Conservation (phyloP, 192 early-diverging fungal species). For the Hyaloraphidium curvatum region DNA sequence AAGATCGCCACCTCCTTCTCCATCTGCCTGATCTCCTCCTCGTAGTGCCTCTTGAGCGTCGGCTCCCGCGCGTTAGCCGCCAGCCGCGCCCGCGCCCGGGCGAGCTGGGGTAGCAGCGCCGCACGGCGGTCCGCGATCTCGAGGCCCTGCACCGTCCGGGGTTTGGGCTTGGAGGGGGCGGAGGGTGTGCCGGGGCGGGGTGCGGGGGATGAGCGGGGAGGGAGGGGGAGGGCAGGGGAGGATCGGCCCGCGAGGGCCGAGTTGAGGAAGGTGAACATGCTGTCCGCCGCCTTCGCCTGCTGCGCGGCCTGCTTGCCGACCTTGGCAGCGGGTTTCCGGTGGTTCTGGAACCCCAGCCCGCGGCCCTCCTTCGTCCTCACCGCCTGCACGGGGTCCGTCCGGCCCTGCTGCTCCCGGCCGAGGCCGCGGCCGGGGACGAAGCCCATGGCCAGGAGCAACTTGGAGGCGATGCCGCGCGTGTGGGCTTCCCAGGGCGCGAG, state of each 20-base stretch:
- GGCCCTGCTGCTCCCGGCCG: neutral
- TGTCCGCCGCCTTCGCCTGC: neutral
- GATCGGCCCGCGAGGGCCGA: neutral
- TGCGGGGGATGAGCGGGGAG: neutral
- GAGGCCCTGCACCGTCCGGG: neutral
- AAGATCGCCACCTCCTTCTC: neutral
- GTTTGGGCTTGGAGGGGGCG: neutral
- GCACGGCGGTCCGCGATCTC: neutral
- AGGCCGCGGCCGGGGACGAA: neutral
- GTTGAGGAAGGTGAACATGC: neutral
- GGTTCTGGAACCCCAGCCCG: neutral
- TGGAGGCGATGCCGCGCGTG: neutral
- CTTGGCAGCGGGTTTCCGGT: neutral
- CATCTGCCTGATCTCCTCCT: neutral
- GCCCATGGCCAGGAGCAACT: neutral
- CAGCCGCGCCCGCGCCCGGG: neutral
- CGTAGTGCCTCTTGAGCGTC: neutral
- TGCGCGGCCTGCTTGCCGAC: neutral
- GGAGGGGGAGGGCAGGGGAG: neutral
- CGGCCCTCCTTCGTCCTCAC: neutral
- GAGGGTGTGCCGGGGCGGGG: neutral
- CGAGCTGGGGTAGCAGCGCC: neutral
- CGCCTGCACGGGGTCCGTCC: neutral
- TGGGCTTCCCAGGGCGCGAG: neutral
- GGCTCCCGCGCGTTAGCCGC: neutral